phyloP scores from a whole-genome alignment of 768 basidiomycete genomes.

The Gloeostereum incarnatum region DNA sequence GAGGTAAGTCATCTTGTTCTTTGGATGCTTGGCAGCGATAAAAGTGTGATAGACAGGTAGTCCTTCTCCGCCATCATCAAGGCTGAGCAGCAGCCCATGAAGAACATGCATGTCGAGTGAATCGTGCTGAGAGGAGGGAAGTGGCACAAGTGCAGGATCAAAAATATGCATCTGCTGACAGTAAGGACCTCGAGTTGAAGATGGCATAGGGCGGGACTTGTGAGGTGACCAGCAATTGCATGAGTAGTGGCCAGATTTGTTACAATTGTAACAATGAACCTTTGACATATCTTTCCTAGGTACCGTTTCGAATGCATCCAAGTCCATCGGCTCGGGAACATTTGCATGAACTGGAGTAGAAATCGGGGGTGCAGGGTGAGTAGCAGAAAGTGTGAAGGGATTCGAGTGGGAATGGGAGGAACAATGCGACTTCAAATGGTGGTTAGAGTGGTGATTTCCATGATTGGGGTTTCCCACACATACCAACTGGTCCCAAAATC shows the following conservation, averaged over 20 bases:
- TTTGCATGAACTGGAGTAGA: not conserved
- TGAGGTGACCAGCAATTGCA: slow-evolving; percentile 5
- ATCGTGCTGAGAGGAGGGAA: too few relatives aligned
- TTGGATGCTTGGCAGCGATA: not conserved
- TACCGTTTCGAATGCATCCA: slow-evolving; percentile 1
- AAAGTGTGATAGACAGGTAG: slow-evolving; percentile 6
- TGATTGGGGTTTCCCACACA: too few relatives aligned
- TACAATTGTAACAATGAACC: slow-evolving; percentile 9
- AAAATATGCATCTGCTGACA: not conserved
- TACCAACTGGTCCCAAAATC: slow-evolving; percentile 5
- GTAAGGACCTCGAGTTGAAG: not conserved
- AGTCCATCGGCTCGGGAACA: slow-evolving; percentile 9
- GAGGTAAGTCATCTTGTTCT: too few relatives aligned
- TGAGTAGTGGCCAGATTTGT: slow-evolving; percentile 7
- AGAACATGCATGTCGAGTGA: not conserved
- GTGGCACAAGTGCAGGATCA: too few relatives aligned
- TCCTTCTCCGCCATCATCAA: slow-evolving; percentile 1
- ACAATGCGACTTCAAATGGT: not conserved
- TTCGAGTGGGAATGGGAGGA: not conserved
- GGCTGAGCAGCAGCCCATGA: slow-evolving; percentile 1
- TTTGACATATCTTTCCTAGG: slow-evolving; percentile 2
- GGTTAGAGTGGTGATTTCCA: not conserved
- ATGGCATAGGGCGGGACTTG: not conserved
- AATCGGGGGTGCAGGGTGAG: not conserved
- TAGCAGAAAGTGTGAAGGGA: not conserved